Evolutionary conservation across 148 eudicot species (phyloP), one percentile per base, ranked within the genome.

Genomic region (Hydrangea macrophylla): DNA sequence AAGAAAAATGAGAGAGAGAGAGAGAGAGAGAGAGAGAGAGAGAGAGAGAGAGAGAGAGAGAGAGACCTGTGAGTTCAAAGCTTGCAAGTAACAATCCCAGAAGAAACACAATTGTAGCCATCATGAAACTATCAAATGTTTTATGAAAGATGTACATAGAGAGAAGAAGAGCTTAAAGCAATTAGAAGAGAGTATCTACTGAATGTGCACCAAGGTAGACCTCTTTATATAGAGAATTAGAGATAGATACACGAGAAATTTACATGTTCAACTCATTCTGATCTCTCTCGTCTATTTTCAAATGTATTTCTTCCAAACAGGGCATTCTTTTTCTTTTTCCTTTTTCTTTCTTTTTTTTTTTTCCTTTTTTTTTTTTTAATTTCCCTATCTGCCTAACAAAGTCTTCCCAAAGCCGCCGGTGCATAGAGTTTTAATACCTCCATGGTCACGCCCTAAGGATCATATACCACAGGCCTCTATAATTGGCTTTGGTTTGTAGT

Each of bases 81-180:
- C 55, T 24, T 13, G 59, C 18, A 9, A 66, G 33, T 27, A 44
- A 54, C 8, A 66, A 54, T 23, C 23, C 60, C 27, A 66, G 13
- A 15, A 66, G 70, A 54, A 66, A 60, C 30, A 66, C 6, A 17
- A 30, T 6, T 11, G 58, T n/a, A 66, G 70, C 60, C 70, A 51
- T 53, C 11, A 24, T 33, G 8, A 45, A 66, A 24, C 18, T 54
- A n/a, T 7, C 24, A 30, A 35, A 17, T 10, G 26, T n/a, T 23
- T 11, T 50, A 15, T 45, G 20, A 4, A 35, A 32, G 60, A 48
- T 24, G 54, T 12, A 31, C 60, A 53, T 66, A 36, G 60, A 57
- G n/a, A 17, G n/a, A 30, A 15, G n/a, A 24, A 17, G 15, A 44
- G 2, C n/a, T 13, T 2, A 12, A 44, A 35, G 39, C 39, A 35